Base-by-base conservation (phyloP, 2,329 filamentous ascomycete species). In the Blumeria graminis region DNA sequence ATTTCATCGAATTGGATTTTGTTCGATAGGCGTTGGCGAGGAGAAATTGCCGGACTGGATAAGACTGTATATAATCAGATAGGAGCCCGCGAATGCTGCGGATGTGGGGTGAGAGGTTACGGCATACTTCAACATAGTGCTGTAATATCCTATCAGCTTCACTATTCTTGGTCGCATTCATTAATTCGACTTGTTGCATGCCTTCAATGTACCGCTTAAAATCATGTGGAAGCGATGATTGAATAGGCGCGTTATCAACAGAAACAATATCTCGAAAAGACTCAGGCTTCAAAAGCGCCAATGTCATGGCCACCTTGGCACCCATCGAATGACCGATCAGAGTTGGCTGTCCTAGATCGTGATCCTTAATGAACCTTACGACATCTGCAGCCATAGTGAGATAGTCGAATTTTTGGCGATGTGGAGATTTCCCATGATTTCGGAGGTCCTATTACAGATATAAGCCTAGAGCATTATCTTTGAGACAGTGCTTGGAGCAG, bases 301-400 rank as follows among this genome's bases (percentile, higher is more conserved):
- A 72, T 0, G 84, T 74, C 90, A 96, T 95, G 63, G 86, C 87
- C 1, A 84, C 81, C 72, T 96, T 96, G 51, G 90, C 90, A 60
- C 92, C 90, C 90, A 96, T 96, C 1, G 87, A 94, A 70, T 96
- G 92, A 0, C 90, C 90, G 64, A 96, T 92, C 33, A 96, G 71
- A 0, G 84, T 87, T 1, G 82, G 74, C 33, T 84, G 72, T 48
- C 75, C 71, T n/a, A 95, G 70, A 3, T 74, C 71, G 67, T 93
- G 82, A 56, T 84, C 71, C 5, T 74, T 63, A 57, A 96, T 82
- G 68, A 96, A 96, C 48, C 76, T 73, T 56, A 82, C 78, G 10
- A 95, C 80, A 63, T 96, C 90, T 61, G 81, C 77, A 4, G 90
- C 86, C 77, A 96, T 88, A 48, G 79, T 75, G 1, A 70, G 68